Evolutionary conservation across 371 early-diverging fungal species (phyloP).

Genomic region (Syncephalastrum monosporum): DNA sequence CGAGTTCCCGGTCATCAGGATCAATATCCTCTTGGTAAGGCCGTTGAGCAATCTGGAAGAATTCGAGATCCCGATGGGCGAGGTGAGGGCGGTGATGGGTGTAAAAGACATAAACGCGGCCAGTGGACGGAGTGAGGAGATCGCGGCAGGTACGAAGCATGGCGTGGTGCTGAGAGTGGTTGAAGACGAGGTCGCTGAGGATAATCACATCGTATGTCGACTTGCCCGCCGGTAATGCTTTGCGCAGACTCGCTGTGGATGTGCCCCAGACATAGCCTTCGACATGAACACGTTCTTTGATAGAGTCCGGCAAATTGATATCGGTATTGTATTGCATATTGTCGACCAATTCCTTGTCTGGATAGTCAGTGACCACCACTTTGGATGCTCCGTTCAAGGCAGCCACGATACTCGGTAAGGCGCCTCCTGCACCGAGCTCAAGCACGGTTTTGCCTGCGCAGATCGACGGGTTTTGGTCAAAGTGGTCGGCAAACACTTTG

Average conservation of each 20-base stretch:
- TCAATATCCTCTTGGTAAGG: slow-evolving; percentile 34
- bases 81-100: slow-evolving; percentile 72
- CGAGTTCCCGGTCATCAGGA: slow-evolving; percentile 49
- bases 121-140: slow-evolving; percentile 57
- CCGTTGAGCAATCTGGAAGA: slow-evolving; percentile 75
- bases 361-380: slow-evolving; percentile 90
- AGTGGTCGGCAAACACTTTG: slow-evolving; percentile 73
- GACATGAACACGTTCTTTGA: slow-evolving; percentile 17
- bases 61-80: slow-evolving; percentile 76
- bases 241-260: slow-evolving; percentile 52
- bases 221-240: slow-evolving; percentile 24
- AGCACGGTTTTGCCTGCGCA: slow-evolving; percentile 67
- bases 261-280: slow-evolving; percentile 90
- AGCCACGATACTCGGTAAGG: slow-evolving; percentile 80
- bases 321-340: slow-evolving; percentile 74
- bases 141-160: slow-evolving; percentile 68
- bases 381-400: slow-evolving; percentile 72
- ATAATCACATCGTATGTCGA: slow-evolving; percentile 78
- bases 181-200: slow-evolving; percentile 89
- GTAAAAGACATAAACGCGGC: slow-evolving; percentile 65
- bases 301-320: slow-evolving; percentile 26
- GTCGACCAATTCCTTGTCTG: slow-evolving; percentile 76
- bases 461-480: slow-evolving; percentile 66
- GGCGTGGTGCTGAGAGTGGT: slow-evolving; percentile 79
- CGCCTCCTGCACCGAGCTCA: slow-evolving; percentile 92